Base-by-base conservation (phyloP, 768 basidiomycete genomes). In the Sporobolomyces roseus region DNA sequence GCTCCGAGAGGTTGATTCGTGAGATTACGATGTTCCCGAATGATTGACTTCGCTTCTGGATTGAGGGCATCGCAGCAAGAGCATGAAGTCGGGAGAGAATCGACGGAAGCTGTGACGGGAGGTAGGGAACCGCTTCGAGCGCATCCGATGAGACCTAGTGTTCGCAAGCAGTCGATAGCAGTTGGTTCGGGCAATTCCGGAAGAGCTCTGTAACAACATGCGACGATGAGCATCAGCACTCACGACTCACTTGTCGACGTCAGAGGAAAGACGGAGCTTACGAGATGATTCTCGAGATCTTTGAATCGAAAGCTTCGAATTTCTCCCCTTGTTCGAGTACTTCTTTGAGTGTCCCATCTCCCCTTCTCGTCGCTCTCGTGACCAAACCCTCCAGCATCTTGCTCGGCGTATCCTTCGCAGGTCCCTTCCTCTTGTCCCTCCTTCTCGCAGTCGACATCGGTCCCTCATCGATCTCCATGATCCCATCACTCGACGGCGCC, bases 121-220 rank as follows among this genome's bases (percentile, higher is more conserved):
- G 49, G 4, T 19, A 52, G 46, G 19, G 63, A 66, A 29, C 53
- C 63, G 62, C 58, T 60, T 25, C 56, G 56, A 0, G 68, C 68
- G 45, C 68, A 70, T 21, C 45, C 54, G 59, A 73, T 53, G 10
- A 61, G 62, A 4, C 62, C 68, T 14, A 70, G 36, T 9, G 63
- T 58, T 10, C 50, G 49, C 8, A 64, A 30, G 1, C 56, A 25
- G 32, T 38, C 23, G 33, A 60, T 13, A 1, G 48, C 41, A 45
- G 12, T 51, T 19, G 58, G 46, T 1, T 36, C 61, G 4, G 16
- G 51, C 4, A 16, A 25, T 17, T 58, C 56, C 19, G 19, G 35
- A 9, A 56, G 4, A 25, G 38, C 35, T 25, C 55, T 56, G 38
- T 41, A 17, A 41, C 8, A 16, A 56, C 16, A 17, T 30, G 4